Evolutionary conservation across 495 filamentous ascomycete species (phyloP).

Genomic region (Thermothielavioides terrestris): DNA sequence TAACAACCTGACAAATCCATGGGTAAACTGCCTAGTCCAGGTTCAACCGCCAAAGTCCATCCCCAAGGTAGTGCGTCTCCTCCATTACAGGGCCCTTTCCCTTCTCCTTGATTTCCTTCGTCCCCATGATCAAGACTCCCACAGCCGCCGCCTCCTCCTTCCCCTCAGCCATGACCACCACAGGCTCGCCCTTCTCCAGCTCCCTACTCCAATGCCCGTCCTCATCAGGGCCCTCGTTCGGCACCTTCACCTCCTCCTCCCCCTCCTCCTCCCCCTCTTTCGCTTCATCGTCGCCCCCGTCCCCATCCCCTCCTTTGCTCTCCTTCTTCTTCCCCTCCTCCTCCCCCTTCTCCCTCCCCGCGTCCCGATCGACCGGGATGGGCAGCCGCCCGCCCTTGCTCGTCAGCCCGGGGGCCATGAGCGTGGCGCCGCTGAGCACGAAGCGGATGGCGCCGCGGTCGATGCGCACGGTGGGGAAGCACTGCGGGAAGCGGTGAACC

Average conservation of each 20-base stretch:
- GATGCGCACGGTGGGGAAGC: slow-evolving; percentile 61
- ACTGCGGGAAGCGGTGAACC: slow-evolving; percentile 61
- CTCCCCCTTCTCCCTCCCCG: slow-evolving; percentile 3
- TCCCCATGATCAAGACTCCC: slow-evolving; percentile 76
- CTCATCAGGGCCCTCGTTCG: slow-evolving; percentile 36
- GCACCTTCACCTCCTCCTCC: slow-evolving; percentile 32
- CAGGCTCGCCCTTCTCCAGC: slow-evolving; percentile 68
- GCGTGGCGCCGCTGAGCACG: slow-evolving; percentile 80
- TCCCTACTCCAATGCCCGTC: slow-evolving; percentile 47
- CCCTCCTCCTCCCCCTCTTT: slow-evolving; percentile 12
- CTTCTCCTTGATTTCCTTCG: slow-evolving; percentile 84
- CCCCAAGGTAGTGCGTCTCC: slow-evolving; percentile 84
- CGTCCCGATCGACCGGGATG: slow-evolving; percentile 30
- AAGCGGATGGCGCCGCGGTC: slow-evolving; percentile 96
- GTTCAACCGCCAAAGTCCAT: slow-evolving; percentile 81
- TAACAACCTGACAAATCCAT: too few relatives aligned
- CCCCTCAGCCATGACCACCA: slow-evolving; percentile 84
- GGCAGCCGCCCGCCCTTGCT: slow-evolving; percentile 67
- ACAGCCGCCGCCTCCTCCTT: slow-evolving; percentile 88
- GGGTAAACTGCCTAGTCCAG: slow-evolving; percentile 50
- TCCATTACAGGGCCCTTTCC: slow-evolving; percentile 90
- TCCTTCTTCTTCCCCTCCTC: slow-evolving; percentile 14
- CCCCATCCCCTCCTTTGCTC: not conserved
- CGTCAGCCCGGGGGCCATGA: slow-evolving; percentile 93
- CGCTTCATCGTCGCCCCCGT: slow-evolving; percentile 23